Evolutionary conservation across 2,329 filamentous ascomycete species (phyloP).

Genomic region (Colletotrichum nymphaeae): DNA sequence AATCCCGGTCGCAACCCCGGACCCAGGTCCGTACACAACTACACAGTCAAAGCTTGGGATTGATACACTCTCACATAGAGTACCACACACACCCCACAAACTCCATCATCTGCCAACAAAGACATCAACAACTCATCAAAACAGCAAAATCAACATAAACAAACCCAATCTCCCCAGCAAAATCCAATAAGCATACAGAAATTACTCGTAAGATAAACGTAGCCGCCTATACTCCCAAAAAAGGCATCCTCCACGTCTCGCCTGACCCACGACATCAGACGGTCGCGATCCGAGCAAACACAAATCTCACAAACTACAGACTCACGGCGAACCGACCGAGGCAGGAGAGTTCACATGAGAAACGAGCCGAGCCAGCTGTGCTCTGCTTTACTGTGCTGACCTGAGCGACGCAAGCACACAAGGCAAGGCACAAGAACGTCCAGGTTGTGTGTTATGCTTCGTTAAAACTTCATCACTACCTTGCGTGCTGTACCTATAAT

Average conservation of each 20-base stretch:
- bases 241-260: neutral
- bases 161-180: neutral
- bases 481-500: neutral
- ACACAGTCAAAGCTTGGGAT: neutral
- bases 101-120: neutral
- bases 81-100: neutral
- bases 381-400: neutral
- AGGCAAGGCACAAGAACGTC: neutral
- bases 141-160: neutral
- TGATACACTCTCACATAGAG: neutral
- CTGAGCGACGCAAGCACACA: neutral
- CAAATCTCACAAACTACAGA: neutral
- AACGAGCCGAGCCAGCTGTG: neutral
- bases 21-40: neutral
- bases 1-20: neutral
- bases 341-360: conserved; percentile 20
- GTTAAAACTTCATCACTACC: neutral
- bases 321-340: conserved; percentile 9
- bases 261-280: conserved; percentile 21
- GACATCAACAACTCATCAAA: neutral
- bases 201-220: neutral
- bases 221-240: neutral
- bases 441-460: neutral
- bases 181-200: neutral
- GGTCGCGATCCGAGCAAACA: neutral